Conservation (phyloP, 2,329 filamentous ascomycete species). For the Fusarium paranaense region DNA sequence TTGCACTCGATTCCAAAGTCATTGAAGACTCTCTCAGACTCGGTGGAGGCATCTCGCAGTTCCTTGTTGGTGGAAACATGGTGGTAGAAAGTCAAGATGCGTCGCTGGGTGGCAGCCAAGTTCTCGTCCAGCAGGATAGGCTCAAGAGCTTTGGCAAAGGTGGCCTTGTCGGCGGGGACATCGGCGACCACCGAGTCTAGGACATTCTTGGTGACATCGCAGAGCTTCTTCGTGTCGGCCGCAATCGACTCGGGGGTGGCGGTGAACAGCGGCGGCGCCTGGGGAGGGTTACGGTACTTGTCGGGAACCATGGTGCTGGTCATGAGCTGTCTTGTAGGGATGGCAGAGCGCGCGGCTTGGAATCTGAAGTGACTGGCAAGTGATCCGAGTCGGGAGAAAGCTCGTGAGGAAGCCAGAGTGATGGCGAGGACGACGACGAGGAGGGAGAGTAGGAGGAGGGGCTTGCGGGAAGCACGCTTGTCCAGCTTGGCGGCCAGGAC, state of each 20-base stretch:
- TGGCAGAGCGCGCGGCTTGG: slow-evolving; percentile 46
- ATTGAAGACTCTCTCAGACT: slow-evolving; percentile 80
- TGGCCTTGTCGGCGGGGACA: slow-evolving; percentile 64
- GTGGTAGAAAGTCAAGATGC: slow-evolving; percentile 84
- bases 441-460: slow-evolving; percentile 56
- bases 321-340: slow-evolving; percentile 51
- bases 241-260: slow-evolving; percentile 78
- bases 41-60: slow-evolving; percentile 79
- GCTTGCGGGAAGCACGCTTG: slow-evolving; percentile 41
- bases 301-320: slow-evolving; percentile 73
- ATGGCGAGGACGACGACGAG: slow-evolving; percentile 68
- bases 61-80: slow-evolving; percentile 77
- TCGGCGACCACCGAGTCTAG: slow-evolving; percentile 76
- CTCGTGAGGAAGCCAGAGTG: slow-evolving; percentile 76
- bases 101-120: slow-evolving; percentile 65
- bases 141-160: slow-evolving; percentile 65
- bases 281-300: slow-evolving; percentile 79
- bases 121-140: slow-evolving; percentile 83
- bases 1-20: slow-evolving; percentile 82
- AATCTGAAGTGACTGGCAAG: slow-evolving; percentile 67
- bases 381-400: slow-evolving; percentile 67
- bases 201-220: slow-evolving; percentile 70
- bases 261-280: slow-evolving; percentile 81
- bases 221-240: slow-evolving; percentile 73
- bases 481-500: slow-evolving; percentile 43